Evolutionary conservation across 768 basidiomycete species (phyloP).

Genomic region (Kondoa subrosea): DNA sequence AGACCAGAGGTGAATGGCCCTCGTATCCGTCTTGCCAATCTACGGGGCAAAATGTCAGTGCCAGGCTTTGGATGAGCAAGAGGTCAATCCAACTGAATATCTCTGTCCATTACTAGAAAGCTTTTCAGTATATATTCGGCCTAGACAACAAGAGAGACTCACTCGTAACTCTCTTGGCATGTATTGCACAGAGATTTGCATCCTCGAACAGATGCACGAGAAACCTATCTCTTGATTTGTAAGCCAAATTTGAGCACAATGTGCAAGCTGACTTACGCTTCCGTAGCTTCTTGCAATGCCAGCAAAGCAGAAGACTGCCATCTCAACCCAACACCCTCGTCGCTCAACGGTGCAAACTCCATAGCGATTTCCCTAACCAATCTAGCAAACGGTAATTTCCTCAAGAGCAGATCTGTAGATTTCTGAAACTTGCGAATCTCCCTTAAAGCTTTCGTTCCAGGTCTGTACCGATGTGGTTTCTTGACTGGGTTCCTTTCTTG

Average conservation of each 20-base stretch:
- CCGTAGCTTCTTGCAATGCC: conserved; percentile 90
- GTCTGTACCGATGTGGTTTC: conserved; percentile 58
- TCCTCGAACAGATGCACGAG: conserved; percentile 95
- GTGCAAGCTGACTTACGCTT: conserved; percentile 47
- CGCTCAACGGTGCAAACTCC: conserved; percentile 49
- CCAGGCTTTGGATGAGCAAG: not conserved
- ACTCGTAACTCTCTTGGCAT: conserved; percentile 92
- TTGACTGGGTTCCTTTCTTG: conserved; percentile 5
- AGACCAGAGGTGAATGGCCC: conserved; percentile 5
- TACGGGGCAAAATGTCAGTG: not conserved
- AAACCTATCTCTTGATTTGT: conserved; percentile 29
- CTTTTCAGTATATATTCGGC: conserved; percentile 3
- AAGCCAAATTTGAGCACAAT: not conserved
- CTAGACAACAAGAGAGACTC: conserved; percentile 30
- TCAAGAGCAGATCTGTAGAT: conserved; percentile 27
- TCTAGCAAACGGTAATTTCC: conserved; percentile 41
- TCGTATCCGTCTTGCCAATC: conserved; percentile 17
- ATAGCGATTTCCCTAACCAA: conserved; percentile 77
- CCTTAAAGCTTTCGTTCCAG: conserved; percentile 87
- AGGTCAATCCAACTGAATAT: conserved; percentile 16
- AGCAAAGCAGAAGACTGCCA: conserved; percentile 93
- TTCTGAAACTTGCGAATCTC: conserved; percentile 97
- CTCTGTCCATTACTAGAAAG: conserved; percentile 17
- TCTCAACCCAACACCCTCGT: conserved; percentile 47
- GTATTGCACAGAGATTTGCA: conserved; percentile 73